phyloP scores from a whole-genome alignment of 805 yeast species.

The Starmerella potacharoeniae region DNA sequence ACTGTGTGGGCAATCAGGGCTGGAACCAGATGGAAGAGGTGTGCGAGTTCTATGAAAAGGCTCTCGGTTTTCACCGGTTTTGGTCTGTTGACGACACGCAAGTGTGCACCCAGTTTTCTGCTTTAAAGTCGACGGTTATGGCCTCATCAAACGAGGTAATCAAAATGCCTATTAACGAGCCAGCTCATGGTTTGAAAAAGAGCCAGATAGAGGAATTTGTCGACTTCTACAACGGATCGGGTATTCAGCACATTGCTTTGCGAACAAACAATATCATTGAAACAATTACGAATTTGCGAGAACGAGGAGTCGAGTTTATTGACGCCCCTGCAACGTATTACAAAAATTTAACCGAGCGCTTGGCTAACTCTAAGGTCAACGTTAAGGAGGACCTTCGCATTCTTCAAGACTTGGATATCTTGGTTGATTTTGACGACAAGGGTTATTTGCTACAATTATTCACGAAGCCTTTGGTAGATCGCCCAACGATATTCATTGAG shows the following conservation, averaged over 20 bases:
- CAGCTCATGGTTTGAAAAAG: slow-evolving; percentile 52
- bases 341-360: slow-evolving; percentile 35
- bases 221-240: slow-evolving; percentile 67
- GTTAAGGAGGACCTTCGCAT: slow-evolving; percentile 43
- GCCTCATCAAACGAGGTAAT: slow-evolving; percentile 51
- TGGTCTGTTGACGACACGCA: slow-evolving; percentile 80
- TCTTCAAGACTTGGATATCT: slow-evolving; percentile 43
- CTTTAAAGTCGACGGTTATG: slow-evolving; percentile 67
- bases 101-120: slow-evolving; percentile 57
- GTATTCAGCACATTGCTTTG: slow-evolving; percentile 74
- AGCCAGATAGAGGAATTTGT: slow-evolving; percentile 78
- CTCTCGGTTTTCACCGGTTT: slow-evolving; percentile 63
- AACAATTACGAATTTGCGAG: slow-evolving; percentile 42
- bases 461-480: slow-evolving; percentile 60
- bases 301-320: slow-evolving; percentile 64
- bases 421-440: slow-evolving; percentile 65
- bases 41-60: slow-evolving; percentile 47
- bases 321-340: slow-evolving; percentile 50
- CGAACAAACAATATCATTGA: slow-evolving; percentile 48
- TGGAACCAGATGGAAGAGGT: slow-evolving; percentile 55
- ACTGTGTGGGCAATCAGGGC: slow-evolving; percentile 67
- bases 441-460: slow-evolving; percentile 75
- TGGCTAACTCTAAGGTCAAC: slow-evolving; percentile 35
- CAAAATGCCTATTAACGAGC: slow-evolving; percentile 80
- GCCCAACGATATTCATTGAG: slow-evolving; percentile 77